phyloP scores from a whole-genome alignment of 1,284 basidiomycete genomes.

The Hemileia vastatrix region DNA sequence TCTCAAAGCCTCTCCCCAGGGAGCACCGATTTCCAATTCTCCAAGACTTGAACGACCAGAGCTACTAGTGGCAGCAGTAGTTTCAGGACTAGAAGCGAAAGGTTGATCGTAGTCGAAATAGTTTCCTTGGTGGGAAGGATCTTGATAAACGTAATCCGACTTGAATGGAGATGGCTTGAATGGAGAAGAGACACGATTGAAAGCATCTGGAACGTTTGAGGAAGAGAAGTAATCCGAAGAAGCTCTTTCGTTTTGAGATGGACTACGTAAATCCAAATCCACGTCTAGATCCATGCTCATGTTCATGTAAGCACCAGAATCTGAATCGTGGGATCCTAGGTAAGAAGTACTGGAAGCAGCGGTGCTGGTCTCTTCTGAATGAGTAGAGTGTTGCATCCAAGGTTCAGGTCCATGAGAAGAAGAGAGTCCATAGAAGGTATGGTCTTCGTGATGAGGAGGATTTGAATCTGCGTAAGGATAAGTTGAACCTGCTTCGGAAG shows the following conservation, averaged over 20 bases:
- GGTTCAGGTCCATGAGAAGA: neutral
- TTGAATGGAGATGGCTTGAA: neutral
- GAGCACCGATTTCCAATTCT: neutral
- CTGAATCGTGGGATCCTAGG: neutral
- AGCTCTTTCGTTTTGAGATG: neutral
- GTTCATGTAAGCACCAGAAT: neutral
- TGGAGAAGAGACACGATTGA: neutral
- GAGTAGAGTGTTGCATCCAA: neutral
- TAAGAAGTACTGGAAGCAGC: neutral
- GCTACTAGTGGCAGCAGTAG: neutral
- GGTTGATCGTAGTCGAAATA: neutral
- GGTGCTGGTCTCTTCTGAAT: neutral
- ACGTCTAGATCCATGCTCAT: neutral
- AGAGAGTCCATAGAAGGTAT: neutral
- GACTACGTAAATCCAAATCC: neutral
- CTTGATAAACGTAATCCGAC: neutral
- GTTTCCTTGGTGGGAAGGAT: neutral
- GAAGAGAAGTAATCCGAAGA: neutral
- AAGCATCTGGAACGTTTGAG: neutral
- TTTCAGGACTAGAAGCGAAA: neutral
- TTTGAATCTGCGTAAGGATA: neutral
- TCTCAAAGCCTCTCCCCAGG: neutral
- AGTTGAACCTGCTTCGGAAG: neutral
- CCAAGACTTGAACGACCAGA: neutral
- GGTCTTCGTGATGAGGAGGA: neutral